Conservation (phyloP, 108 stramenopile species). For the Epipyxis sp. region DNA sequence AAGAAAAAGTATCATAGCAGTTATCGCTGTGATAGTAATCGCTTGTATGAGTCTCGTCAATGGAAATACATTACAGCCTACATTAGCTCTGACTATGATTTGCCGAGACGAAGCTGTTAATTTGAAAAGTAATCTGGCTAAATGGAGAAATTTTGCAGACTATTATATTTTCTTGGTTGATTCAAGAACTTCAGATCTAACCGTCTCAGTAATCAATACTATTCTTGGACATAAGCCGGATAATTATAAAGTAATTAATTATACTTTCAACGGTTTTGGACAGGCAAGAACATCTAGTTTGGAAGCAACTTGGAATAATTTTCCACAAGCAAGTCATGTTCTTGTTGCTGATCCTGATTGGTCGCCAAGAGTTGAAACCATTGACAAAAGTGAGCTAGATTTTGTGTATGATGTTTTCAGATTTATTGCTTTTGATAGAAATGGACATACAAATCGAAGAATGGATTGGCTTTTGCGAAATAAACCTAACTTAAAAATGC, state of each 20-base stretch:
- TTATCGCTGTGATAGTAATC: no score
- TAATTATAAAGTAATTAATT: constrained; percentile 30
- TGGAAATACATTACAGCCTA: no score
- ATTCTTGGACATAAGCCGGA: not conserved
- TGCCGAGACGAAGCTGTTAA: constrained; percentile 47
- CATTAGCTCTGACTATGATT: constrained; percentile 43
- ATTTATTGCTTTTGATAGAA: constrained; percentile 44
- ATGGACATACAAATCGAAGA: constrained; percentile 44
- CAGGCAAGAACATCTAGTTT: constrained; percentile 40
- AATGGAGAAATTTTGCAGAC: constrained; percentile 42
- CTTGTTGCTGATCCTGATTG: constrained; percentile 50
- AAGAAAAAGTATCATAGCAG: no score
- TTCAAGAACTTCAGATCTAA: constrained; percentile 42
- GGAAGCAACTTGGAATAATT: constrained; percentile 38
- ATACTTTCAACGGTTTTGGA: constrained; percentile 45
- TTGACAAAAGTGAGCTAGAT: constrained; percentile 37
- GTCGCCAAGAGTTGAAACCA: constrained; percentile 37
- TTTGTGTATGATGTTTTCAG: constrained; percentile 40
- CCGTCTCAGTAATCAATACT: constrained; percentile 23
- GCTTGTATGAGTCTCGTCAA: no score
- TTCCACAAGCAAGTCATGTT: constrained; percentile 37
- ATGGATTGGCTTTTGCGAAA: constrained; percentile 39
- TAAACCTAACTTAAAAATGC: constrained; percentile 35
- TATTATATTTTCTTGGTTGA: constrained; percentile 50
- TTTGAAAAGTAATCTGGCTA: constrained; percentile 38